Conservation (phyloP, 768 basidiomycete species). For the Boletus rex-veris region DNA sequence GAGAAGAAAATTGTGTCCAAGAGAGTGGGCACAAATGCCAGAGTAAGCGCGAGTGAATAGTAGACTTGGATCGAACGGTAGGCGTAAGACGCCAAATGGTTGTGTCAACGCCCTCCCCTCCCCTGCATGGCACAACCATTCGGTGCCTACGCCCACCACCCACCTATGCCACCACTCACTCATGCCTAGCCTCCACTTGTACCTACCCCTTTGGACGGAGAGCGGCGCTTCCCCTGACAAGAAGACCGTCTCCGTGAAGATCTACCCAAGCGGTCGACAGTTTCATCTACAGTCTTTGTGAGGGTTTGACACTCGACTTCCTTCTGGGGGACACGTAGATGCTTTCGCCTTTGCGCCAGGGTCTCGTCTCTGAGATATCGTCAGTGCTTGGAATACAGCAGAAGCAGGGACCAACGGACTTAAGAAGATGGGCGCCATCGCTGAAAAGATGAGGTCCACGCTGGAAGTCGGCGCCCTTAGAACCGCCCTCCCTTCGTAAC, state of each 20-base stretch:
- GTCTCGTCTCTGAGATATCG: conserved; percentile 1
- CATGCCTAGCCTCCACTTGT: neutral
- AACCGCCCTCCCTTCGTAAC: neutral
- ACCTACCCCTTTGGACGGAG: neutral
- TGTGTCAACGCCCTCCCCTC: too few relatives aligned
- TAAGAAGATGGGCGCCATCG: neutral
- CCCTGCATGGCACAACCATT: neutral
- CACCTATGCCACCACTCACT: neutral
- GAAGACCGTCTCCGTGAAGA: neutral
- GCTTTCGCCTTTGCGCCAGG: neutral
- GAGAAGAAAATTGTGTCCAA: too few relatives aligned
- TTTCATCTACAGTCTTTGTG: conserved; percentile 2
- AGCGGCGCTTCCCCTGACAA: neutral
- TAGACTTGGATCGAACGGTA: neutral
- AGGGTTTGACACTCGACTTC: conserved; percentile 8
- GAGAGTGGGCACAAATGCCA: too few relatives aligned
- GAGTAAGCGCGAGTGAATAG: too few relatives aligned
- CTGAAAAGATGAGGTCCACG: neutral
- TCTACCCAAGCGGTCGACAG: neutral
- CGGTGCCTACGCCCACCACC: neutral
- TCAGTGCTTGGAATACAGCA: neutral
- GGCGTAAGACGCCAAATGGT: neutral
- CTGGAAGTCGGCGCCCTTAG: too few relatives aligned
- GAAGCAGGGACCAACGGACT: conserved; percentile 1
- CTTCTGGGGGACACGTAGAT: conserved; percentile 8